phyloP scores from a whole-genome alignment of 2,329 filamentous ascomycete species.

The Talaromyces sp. region DNA sequence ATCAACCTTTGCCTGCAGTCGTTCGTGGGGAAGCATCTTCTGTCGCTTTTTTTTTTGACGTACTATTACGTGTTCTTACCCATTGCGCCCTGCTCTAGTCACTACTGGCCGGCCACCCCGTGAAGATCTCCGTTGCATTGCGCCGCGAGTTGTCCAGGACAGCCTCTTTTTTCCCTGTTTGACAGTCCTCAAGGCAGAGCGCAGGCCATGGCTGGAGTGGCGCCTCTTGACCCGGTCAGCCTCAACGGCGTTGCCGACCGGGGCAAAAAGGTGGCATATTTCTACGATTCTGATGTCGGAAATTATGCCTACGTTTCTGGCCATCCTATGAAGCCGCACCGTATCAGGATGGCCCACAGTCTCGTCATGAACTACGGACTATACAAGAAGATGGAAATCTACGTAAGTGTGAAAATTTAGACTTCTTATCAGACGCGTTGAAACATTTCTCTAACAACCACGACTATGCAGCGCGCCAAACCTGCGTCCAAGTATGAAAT shows the following conservation, averaged over 20 bases:
- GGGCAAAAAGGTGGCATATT: slow-evolving; percentile 89
- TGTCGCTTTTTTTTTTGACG: neutral
- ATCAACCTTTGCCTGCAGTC: neutral
- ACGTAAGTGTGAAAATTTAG: slow-evolving; percentile 40
- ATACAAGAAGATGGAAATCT: slow-evolving; percentile 71
- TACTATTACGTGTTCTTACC: neutral
- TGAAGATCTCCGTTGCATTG: neutral
- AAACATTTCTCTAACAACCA: slow-evolving; percentile 14
- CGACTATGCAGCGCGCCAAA: slow-evolving; percentile 62
- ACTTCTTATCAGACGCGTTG: neutral
- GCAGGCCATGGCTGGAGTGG: slow-evolving; percentile 9
- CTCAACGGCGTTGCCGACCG: slow-evolving; percentile 46
- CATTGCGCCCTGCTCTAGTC: neutral
- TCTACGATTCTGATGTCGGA: slow-evolving; percentile 96
- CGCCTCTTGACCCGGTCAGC: slow-evolving; percentile 45
- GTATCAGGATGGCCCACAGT: slow-evolving; percentile 62
- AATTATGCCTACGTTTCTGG: slow-evolving; percentile 90
- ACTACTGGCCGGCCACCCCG: neutral
- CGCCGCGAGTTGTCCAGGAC: neutral
- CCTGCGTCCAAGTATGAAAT: slow-evolving; percentile 67
- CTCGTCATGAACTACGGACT: slow-evolving; percentile 68
- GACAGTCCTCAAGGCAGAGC: neutral
- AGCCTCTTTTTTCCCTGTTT: neutral
- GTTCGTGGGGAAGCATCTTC: neutral
- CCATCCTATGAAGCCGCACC: slow-evolving; percentile 64